phyloP scores from a whole-genome alignment of 2,329 filamentous ascomycete species.

The Colletotrichum tabaci region DNA sequence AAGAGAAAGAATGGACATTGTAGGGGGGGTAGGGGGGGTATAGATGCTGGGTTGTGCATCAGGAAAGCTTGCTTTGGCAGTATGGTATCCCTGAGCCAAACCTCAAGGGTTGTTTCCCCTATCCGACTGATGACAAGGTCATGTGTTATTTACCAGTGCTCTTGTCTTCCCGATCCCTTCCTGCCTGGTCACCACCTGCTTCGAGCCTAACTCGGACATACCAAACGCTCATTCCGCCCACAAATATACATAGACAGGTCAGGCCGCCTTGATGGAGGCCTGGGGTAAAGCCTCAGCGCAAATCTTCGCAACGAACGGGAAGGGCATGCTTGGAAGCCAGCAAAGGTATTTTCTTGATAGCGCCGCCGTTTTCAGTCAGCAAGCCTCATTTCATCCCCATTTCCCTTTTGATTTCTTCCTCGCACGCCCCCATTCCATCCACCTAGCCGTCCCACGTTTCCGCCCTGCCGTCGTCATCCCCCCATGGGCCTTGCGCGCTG shows the following conservation, averaged over 20 bases:
- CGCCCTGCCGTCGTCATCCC: conserved; percentile 19
- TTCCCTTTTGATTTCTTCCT: conserved; percentile 10
- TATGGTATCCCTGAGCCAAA: conserved; percentile 6
- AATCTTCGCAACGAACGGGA: conserved; percentile 9
- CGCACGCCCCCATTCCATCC: not conserved
- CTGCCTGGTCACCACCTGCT: not conserved
- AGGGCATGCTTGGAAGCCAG: not conserved
- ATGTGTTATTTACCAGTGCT: conserved; percentile 10
- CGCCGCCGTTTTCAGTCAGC: conserved; percentile 32
- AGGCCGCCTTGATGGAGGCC: conserved; percentile 1
- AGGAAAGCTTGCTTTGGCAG: not conserved
- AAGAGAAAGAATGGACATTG: not conserved
- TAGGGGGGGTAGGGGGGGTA: no score
- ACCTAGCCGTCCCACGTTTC: conserved; percentile 4
- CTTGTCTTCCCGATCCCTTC: not conserved
- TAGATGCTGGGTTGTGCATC: not conserved
- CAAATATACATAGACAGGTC: not conserved
- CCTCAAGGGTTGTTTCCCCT: conserved; percentile 14
- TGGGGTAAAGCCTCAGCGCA: conserved; percentile 3
- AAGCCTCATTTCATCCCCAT: conserved; percentile 26
- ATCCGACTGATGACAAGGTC: not conserved
- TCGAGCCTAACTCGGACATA: not conserved
- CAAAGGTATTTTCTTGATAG: conserved; percentile 2
- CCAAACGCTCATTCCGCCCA: conserved; percentile 21
- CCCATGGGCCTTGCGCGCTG: not conserved